These are phyloP conservation scores for Galeopsis tetrahit DNA, from an alignment of 257 asterid genomes.

Conservation along the genomic window DNA sequence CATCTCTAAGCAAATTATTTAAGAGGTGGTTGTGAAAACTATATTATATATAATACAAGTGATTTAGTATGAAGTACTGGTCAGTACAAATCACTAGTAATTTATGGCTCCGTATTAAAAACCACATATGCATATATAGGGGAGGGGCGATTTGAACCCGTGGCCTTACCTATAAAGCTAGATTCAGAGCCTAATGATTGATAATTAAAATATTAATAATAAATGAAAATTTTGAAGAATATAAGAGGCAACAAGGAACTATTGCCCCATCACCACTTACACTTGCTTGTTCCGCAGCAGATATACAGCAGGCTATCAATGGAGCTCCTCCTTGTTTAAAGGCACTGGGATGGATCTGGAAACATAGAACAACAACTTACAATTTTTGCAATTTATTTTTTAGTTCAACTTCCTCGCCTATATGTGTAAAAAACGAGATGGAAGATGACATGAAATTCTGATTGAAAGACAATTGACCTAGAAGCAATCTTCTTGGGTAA, in stretches of 20 bases:
- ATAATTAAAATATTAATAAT: not conserved
- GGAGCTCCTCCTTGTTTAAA: slow-evolving; percentile 89
- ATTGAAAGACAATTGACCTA: slow-evolving; percentile 16
- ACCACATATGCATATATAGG: not conserved
- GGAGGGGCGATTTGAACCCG: not conserved
- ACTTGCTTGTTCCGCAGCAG: slow-evolving; percentile 88
- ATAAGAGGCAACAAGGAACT: slow-evolving; percentile 8
- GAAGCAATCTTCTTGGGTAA: not conserved
- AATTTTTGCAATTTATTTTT: slow-evolving; percentile 11
- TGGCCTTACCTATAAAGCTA: not conserved
- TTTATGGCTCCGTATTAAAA: not conserved
- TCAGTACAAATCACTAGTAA: not conserved
- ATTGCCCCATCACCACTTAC: slow-evolving; percentile 53
- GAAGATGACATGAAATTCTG: slow-evolving; percentile 8
- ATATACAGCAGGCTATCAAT: slow-evolving; percentile 76
- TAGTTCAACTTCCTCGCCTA: slow-evolving; percentile 18
- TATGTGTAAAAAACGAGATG: not conserved
- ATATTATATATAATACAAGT: not conserved
- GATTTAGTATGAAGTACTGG: not conserved
- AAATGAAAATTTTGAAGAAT: not conserved
- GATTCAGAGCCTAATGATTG: not conserved
- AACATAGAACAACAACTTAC: slow-evolving; percentile 21
- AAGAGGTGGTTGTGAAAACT: not conserved
- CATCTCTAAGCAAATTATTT: slow-evolving; percentile 19
- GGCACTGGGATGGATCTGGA: slow-evolving; percentile 96